Evolutionary conservation across 2,329 filamentous ascomycete genomes (phyloP).

Genomic region (Capronia epimyces): DNA sequence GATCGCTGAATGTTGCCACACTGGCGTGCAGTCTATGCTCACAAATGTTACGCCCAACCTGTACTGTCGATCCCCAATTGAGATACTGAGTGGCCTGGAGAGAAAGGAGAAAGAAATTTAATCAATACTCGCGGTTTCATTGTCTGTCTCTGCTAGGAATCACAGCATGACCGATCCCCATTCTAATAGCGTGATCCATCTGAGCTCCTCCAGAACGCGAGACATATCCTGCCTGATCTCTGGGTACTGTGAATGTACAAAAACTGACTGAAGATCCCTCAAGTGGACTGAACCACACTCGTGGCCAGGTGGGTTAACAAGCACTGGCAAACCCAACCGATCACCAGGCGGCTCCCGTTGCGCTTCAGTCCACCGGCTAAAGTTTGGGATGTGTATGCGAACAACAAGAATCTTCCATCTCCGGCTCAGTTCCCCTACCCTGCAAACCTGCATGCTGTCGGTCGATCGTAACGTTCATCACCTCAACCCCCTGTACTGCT

Average conservation of each 20-base stretch:
- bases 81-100: no score
- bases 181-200: neutral
- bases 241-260: conserved; percentile 22
- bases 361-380: conserved; percentile 2
- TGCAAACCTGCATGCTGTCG: conserved; percentile 17
- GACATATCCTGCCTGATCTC: conserved; percentile 12
- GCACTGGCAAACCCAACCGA: neutral
- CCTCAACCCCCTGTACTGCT: conserved; percentile 11
- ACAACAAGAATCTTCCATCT: conserved; percentile 10
- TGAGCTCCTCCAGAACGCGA: neutral
- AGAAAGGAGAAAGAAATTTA: no score
- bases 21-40: no score
- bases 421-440: conserved; percentile 8
- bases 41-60: no score
- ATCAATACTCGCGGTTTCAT: neutral
- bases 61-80: no score
- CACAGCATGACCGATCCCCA: neutral
- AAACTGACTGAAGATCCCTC: conserved; percentile 3
- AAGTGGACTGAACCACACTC: neutral
- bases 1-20: no score
- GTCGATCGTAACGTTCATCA: conserved; percentile 21
- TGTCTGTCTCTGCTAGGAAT: neutral
- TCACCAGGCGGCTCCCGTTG: neutral
- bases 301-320: neutral
- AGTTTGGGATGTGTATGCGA: conserved; percentile 7